Base-by-base conservation (phyloP, 306 rosid genomes). In the Castanospermum australe region DNA sequence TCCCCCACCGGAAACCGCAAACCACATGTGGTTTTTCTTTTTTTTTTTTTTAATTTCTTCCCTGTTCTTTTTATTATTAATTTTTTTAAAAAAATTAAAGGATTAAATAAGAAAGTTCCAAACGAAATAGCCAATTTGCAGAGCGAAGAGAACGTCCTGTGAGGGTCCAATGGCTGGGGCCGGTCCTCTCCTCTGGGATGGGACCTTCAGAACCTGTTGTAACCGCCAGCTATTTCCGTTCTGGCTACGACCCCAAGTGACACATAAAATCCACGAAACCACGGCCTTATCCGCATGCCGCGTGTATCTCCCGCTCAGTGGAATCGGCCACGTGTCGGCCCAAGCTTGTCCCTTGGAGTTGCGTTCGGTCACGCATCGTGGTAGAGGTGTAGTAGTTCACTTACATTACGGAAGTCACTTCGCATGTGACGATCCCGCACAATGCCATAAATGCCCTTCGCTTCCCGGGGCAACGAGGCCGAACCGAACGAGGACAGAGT, bases 181-280 rank as follows among this genome's bases (percentile, higher is more conserved):
- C 86, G 73, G 75, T 50, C 80, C 70, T 71, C 64, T 64, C 35
- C 80, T 22, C 67, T 35, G 55, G 54, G 71, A 55, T 67, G 77
- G 78, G 85, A 51, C 81, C 71, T 81, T 79, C 71, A 65, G 56
- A 82, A 62, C 82, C 85, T 77, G 81, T 75, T 82, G 75, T 87
- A 90, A 90, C 95, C 83, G 91, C 88, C 88, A 87, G 93, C 91
- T 91, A 84, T 83, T 70, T 50, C 86, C 75, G 57, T 79, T 78
- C 91, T 85, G 91, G 81, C 86, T 83, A 80, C 84, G 79, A 77
- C 84, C 88, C 79, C 17, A 6, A 35, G 81, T 60, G 11, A 74
- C 48, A 45, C 75, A 73, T 0, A 57, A 38, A 45, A 22, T 50
- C 80, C 82, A 59, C 83, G 54, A 77, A 66, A 71, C 77, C 69